Conservation (phyloP, 2,329 filamentous ascomycete genomes). For the Aspergillus udagawae region DNA sequence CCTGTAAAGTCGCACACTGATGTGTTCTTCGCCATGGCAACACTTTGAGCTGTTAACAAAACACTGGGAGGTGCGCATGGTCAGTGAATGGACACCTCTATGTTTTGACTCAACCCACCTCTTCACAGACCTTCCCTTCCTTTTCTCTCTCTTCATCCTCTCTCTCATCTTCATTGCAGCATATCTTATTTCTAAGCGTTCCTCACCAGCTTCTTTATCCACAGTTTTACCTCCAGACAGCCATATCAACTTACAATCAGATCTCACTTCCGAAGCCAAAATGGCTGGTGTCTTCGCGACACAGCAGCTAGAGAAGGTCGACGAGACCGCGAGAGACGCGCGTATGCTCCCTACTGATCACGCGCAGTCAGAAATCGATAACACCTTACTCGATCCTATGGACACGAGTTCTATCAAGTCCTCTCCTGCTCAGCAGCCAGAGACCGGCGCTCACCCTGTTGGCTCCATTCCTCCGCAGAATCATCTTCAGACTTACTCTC, state of each 20-base stretch:
- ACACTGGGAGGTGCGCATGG: neutral
- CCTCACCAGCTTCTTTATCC: neutral
- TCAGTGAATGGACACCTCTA: neutral
- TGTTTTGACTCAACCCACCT: neutral
- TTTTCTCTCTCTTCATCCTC: neutral
- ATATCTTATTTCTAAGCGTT: neutral
- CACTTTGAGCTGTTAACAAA: neutral
- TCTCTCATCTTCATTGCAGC: neutral
- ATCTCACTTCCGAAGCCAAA: neutral
- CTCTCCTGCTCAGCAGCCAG: neutral
- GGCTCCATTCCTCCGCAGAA: neutral
- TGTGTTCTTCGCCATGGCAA: neutral
- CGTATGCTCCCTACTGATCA: constrained; percentile 4
- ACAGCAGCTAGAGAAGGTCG: constrained; percentile 8
- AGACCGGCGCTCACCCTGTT: neutral
- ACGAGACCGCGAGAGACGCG: constrained; percentile 9
- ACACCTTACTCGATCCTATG: constrained; percentile 12
- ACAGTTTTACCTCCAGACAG: neutral
- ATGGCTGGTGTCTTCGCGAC: constrained; percentile 11
- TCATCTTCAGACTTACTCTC: neutral
- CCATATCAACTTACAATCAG: neutral
- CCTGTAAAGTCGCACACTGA: neutral
- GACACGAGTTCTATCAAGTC: constrained; percentile 10
- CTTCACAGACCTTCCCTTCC: neutral
- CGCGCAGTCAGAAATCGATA: neutral